These are phyloP conservation scores for Pythium guiyangense DNA, from an alignment of 352 stramenopile genomes.

Conservation along the genomic window DNA sequence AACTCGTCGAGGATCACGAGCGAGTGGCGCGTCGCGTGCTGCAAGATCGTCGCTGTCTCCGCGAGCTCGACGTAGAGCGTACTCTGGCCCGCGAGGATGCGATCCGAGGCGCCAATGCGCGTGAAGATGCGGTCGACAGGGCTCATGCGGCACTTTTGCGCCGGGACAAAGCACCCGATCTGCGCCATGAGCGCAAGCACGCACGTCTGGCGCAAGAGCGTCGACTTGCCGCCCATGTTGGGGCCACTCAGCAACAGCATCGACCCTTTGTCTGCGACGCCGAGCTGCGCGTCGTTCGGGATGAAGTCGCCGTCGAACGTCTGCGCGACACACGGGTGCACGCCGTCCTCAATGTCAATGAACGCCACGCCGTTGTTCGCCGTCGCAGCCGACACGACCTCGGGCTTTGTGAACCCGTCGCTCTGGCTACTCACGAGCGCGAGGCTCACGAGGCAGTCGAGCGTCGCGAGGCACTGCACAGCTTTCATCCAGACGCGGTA, in stretches of 20 bases:
- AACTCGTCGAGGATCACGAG: constrained; percentile 99
- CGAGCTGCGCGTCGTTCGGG: constrained; percentile 94
- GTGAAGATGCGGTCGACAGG: constrained; percentile 99
- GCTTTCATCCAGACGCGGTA: constrained; percentile 93
- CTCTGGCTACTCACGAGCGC: constrained; percentile 91
- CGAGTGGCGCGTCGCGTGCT: constrained; percentile 93
- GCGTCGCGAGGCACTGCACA: constrained; percentile 88
- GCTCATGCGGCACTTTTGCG: constrained; percentile 90
- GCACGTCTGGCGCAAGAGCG: constrained; percentile 97
- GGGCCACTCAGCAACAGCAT: constrained; percentile 95
- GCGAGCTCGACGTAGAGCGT: constrained; percentile 99
- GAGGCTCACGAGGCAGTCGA: constrained; percentile 96
- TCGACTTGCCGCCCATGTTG: constrained; percentile 99
- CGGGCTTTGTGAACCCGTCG: constrained; percentile 90
- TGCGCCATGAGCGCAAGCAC: constrained; percentile 97
- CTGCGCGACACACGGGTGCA: constrained; percentile 93
- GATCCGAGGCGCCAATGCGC: constrained; percentile 97
- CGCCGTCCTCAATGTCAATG: constrained; percentile 90
- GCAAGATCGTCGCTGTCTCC: constrained; percentile 97
- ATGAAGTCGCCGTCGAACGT: constrained; percentile 93
- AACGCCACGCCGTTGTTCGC: constrained; percentile 59
- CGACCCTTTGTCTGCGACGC: constrained; percentile 47
- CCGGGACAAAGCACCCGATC: constrained; percentile 98
- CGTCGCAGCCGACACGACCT: constrained; percentile 76
- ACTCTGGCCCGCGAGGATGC: constrained; percentile 97